phyloP scores from a whole-genome alignment of 345 rosid species.

The Populus alba region DNA sequence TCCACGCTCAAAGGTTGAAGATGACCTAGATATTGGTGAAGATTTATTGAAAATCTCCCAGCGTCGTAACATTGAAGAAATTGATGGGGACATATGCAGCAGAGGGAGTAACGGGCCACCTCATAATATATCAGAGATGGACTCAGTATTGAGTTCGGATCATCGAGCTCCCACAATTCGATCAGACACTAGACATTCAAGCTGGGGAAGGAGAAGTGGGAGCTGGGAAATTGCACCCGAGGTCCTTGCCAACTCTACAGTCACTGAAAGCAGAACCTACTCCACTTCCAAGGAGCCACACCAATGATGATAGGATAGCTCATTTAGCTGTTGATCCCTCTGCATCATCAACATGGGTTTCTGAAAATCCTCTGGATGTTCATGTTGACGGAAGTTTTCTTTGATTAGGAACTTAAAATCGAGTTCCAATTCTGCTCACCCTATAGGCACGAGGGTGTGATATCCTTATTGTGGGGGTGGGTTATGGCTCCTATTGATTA shows the following conservation, averaged over 20 bases:
- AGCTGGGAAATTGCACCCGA: constrained; percentile 74
- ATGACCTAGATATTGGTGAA: constrained; percentile 83
- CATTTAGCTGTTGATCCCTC: constrained; percentile 16
- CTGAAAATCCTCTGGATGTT: constrained; percentile 7
- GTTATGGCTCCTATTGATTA: constrained; percentile 3
- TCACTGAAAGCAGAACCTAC: constrained; percentile 52
- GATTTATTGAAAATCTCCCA: constrained; percentile 87
- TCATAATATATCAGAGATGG: constrained; percentile 46
- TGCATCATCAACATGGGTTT: not conserved
- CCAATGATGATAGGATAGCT: constrained; percentile 20
- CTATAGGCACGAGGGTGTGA: constrained; percentile 15
- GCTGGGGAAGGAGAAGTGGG: constrained; percentile 81
- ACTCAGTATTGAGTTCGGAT: constrained; percentile 46
- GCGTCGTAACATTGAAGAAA: constrained; percentile 69
- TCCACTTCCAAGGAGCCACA: constrained; percentile 41
- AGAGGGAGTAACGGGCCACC: constrained; percentile 71
- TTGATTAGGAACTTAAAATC: constrained; percentile 12
- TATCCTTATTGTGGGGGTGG: constrained; percentile 10
- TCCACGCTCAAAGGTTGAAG: constrained; percentile 84
- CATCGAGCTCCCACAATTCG: constrained; percentile 66
- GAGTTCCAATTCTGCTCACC: constrained; percentile 21
- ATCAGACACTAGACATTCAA: constrained; percentile 65
- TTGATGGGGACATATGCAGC: constrained; percentile 55
- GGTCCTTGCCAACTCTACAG: constrained; percentile 44
- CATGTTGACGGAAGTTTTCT: constrained; percentile 15